Base-by-base conservation (phyloP, 1,139 yeast species). In the Nematodospora anomalae region DNA sequence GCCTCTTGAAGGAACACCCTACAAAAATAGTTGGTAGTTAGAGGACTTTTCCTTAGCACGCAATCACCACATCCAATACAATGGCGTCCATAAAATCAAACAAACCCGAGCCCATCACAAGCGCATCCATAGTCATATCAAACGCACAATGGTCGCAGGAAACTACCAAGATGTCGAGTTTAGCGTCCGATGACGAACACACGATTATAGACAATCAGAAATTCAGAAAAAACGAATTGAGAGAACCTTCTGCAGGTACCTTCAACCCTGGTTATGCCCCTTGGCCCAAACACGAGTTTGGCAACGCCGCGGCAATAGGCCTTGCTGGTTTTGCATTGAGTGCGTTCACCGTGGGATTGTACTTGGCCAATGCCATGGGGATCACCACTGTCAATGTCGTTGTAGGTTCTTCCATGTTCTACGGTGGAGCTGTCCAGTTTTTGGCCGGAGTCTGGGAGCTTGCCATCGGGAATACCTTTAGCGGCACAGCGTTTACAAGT, bases 291-390 rank as follows among this genome's bases (percentile, higher is more conserved):
- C 53, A 62, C 35, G 48, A 62, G 35, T 58, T 70, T 41, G 84
- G 74, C 25, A 79, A 80, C 49, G 83, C 86, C 1, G 76, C 79
- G 16, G 84, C 87, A 3, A 58, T 79, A 42, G 86, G 85, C 2
- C 64, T 79, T 39, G 64, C 74, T 16, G 78, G 76, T 2, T 80
- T 76, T 57, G 67, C 72, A 14, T 49, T 73, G 43, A 67, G 77
- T 22, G 74, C 82, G 1, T 68, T 79, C 48, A 65, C 66, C 10
- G 60, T 72, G 38, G 69, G 74, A 1, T 64, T 79, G 52, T 52
- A 42, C 43, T 62, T 67, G 33, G 67, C 69, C 14, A 58, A 52
- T 40, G 74, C 75, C 11, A 62, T 60, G 64, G 75, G 75, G 4
- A 52, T 71, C 24, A 44, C 44, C 2, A 46, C 47, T 8, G 60